A percentile compares a stretch with the other conserved stretches of the same genome.
phyloP scores from a whole-genome alignment of 176 grass and related monocot species.

The Aegilops tauschii region DNA sequence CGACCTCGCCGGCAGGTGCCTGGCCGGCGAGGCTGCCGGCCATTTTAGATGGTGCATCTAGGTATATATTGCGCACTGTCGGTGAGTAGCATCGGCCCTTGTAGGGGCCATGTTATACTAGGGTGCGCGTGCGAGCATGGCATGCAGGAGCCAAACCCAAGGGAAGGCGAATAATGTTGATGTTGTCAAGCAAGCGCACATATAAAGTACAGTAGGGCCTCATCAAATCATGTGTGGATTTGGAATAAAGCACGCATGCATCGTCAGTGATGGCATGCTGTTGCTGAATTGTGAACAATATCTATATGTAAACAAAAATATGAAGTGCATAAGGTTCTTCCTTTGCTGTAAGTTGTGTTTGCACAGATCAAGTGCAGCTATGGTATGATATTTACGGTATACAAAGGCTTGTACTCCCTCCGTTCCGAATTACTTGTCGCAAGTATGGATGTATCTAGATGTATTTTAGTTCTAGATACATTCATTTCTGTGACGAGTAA shows the following conservation, averaged over 20 bases:
- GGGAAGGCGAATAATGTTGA: constrained; percentile 31
- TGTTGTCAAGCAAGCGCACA: constrained; percentile 23
- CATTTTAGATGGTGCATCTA: constrained; percentile 33
- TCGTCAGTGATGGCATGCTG: constrained; percentile 21
- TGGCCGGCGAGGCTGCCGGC: constrained; percentile 36
- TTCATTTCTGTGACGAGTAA: too few relatives aligned
- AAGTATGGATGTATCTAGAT: too few relatives aligned
- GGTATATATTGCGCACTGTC: constrained; percentile 9
- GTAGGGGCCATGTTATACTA: constrained; percentile 21
- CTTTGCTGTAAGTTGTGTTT: not conserved
- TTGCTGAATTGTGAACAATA: constrained; percentile 34
- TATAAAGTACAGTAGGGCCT: constrained; percentile 3
- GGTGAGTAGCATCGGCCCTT: constrained; percentile 28
- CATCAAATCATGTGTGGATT: constrained; percentile 10
- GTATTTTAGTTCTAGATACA: too few relatives aligned
- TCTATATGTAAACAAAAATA: not conserved
- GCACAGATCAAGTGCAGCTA: not conserved
- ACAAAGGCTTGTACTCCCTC: not conserved
- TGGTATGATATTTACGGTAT: constrained; percentile 16
- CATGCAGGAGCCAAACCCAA: constrained; percentile 22
- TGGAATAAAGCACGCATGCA: constrained; percentile 41
- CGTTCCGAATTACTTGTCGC: too few relatives aligned
- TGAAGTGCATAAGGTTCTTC: constrained; percentile 21
- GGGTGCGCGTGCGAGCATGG: constrained; percentile 21
- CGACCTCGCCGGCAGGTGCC: constrained; percentile 36